Evolutionary conservation across 116 monocot genomes (phyloP).

Genomic region (Zostera marina): DNA sequence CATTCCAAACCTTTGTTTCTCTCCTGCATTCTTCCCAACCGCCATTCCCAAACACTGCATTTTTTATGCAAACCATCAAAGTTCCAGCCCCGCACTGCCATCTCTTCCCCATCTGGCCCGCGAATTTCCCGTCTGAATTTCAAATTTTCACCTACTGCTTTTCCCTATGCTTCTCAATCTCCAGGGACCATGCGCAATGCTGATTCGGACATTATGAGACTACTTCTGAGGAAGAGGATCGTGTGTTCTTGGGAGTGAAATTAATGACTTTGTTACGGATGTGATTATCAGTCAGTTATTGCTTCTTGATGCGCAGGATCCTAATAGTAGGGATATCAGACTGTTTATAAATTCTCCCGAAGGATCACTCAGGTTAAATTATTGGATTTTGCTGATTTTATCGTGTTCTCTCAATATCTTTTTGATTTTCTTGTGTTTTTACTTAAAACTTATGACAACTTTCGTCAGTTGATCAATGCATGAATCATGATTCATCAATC

Average conservation of each 20-base stretch:
- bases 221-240: constrained; percentile 74
- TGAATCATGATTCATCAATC: constrained; percentile 91
- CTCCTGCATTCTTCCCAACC: constrained; percentile 8
- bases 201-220: constrained; percentile 64
- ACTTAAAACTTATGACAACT: no score
- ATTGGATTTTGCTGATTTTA: neutral
- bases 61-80: constrained; percentile 2
- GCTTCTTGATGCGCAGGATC: constrained; percentile 80
- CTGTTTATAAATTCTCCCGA: constrained; percentile 82
- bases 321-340: constrained; percentile 57
- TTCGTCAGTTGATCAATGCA: constrained; percentile 51
- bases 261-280: constrained; percentile 84
- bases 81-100: constrained; percentile 3
- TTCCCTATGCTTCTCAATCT: constrained; percentile 27
- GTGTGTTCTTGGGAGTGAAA: constrained; percentile 70
- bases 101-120: constrained; percentile 7
- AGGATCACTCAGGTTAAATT: constrained; percentile 70
- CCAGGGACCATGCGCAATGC: constrained; percentile 45
- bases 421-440: neutral
- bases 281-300: constrained; percentile 81
- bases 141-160: constrained; percentile 2
- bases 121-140: constrained; percentile 9
- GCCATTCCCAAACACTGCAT: constrained; percentile 5
- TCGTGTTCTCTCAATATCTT: neutral
- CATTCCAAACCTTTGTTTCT: neutral